Base-by-base conservation (phyloP, 1,284 basidiomycete species). In the Testicularia cyperi region DNA sequence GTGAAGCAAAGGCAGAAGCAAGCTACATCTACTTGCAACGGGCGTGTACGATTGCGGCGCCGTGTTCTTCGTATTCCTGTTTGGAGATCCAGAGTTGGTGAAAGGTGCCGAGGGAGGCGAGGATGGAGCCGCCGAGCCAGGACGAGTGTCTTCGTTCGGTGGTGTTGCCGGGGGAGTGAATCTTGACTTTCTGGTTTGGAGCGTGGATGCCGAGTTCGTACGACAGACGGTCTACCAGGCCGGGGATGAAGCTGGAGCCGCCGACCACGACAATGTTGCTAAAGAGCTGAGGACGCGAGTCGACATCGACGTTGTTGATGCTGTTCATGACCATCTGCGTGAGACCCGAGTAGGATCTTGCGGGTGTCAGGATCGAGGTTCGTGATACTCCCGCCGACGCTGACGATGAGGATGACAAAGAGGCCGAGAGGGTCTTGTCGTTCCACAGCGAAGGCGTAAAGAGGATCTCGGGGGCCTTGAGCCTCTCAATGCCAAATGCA, bases 241-340 rank as follows among this genome's bases (percentile, higher is more conserved):
- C 95, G 18, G 87, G 80, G 46, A 94, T 87, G 28, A 92, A 80
- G 52, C 86, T 90, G 18, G 88, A 87, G 18, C 92, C 94, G 15
- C 95, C 95, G 13, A 91, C 90, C 34, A 97, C 83, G 31, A 99
- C 92, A 42, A 99, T 86, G 75, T 98, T 97, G 68, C 86, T 84
- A 70, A 94, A 83, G 15, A 99, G 84, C 10, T 88, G 85, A 39
- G 90, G 86, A 18, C 92, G 87, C 38, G 95, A 81, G 74, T 99
- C 95, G 2, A 88, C 86, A 68, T 99, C 95, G 77, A 89, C 91
- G 14, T 87, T 82, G 61, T 85, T 83, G 54, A 98, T 82, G 0
- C 90, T 85, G 52, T 88, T 85, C 46, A 84, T 83, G 33, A 95
- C 86, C 22, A 97, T 81, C 29, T 74, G 55, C 12, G 63, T 55